Conservation (phyloP, 73 alveolate species). For the Loxodes magnus region DNA sequence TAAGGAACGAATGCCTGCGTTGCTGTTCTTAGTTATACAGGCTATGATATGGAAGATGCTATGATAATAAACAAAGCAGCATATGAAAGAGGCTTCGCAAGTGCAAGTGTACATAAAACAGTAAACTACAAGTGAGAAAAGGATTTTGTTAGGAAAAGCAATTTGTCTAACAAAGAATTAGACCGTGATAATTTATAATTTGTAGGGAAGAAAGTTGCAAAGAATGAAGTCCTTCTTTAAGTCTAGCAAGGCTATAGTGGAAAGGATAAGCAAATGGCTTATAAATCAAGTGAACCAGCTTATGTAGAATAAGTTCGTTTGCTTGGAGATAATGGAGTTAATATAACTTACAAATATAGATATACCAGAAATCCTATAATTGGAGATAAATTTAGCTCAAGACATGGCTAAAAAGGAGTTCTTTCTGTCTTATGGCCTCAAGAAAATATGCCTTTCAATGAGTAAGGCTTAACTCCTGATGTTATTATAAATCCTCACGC, state of each 20-base stretch:
- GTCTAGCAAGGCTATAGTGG: too few species aligned
- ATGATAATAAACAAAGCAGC: constrained; percentile 94
- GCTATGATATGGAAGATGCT: constrained; percentile 99
- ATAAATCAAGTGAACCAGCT: too few species aligned
- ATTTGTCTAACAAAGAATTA: too few species aligned
- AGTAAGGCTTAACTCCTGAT: constrained; percentile 98
- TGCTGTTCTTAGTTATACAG: constrained; percentile 99
- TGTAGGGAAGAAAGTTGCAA: too few species aligned
- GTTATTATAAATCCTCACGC: constrained; percentile 99
- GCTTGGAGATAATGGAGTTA: constrained; percentile 53
- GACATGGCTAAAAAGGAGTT: constrained; percentile 99
- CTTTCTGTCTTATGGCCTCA: constrained; percentile 97
- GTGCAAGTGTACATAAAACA: constrained; percentile 91
- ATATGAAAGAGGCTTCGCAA: constrained; percentile 99
- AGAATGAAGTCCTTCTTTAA: too few species aligned
- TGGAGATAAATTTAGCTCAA: constrained; percentile 98
- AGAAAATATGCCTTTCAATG: constrained; percentile 97
- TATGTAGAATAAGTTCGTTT: too few species aligned
- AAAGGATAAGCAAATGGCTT: too few species aligned
- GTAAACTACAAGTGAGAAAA: too few species aligned
- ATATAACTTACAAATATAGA: constrained; percentile 70
- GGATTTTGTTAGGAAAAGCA: too few species aligned
- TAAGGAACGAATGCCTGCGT: constrained; percentile 98
- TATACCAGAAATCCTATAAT: constrained; percentile 91
- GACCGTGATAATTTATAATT: too few species aligned